Conservation (phyloP, 2,329 filamentous ascomycete species). For the Colletotrichum filicis region DNA sequence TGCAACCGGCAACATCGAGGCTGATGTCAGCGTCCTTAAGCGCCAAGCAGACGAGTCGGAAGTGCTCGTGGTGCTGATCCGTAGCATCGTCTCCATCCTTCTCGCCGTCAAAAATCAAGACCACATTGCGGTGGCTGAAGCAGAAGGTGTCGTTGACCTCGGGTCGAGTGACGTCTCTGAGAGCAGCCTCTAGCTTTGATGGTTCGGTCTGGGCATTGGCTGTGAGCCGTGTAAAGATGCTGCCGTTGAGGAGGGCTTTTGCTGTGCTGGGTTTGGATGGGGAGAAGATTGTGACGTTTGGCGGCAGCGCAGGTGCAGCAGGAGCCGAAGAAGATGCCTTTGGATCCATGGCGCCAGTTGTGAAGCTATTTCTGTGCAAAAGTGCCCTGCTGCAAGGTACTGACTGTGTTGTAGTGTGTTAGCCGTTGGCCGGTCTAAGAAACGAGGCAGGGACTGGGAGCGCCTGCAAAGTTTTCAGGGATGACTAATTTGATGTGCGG, state of each 20-base stretch:
- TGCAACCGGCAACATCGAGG: conserved; percentile 38
- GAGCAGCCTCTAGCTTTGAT: conserved; percentile 20
- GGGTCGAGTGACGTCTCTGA: conserved; percentile 1
- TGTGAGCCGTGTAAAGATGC: conserved; percentile 38
- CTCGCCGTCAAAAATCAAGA: conserved; percentile 36
- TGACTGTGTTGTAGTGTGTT: not conserved
- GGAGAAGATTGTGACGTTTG: conserved; percentile 39
- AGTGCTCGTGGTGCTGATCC: conserved; percentile 39
- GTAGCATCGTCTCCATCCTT: conserved; percentile 23
- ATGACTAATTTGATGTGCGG: not conserved
- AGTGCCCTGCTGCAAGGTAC: not conserved
- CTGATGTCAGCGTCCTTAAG: conserved; percentile 38
- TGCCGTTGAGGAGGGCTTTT: conserved; percentile 31
- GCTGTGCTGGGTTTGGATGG: conserved; percentile 22
- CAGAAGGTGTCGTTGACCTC: conserved; percentile 33
- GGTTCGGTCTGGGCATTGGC: conserved; percentile 34
- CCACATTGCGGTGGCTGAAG: conserved; percentile 33
- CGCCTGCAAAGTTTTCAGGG: conserved; percentile 1
- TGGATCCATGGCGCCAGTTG: not conserved
- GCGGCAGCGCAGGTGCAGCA: conserved; percentile 27
- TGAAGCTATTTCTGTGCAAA: not conserved
- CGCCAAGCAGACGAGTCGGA: conserved; percentile 38
- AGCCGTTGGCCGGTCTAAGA: not conserved
- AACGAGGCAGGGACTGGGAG: not conserved
- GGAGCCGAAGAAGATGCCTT: not conserved